Conservation (phyloP, 805 yeast species). For the Ogataea wickerhamii region DNA sequence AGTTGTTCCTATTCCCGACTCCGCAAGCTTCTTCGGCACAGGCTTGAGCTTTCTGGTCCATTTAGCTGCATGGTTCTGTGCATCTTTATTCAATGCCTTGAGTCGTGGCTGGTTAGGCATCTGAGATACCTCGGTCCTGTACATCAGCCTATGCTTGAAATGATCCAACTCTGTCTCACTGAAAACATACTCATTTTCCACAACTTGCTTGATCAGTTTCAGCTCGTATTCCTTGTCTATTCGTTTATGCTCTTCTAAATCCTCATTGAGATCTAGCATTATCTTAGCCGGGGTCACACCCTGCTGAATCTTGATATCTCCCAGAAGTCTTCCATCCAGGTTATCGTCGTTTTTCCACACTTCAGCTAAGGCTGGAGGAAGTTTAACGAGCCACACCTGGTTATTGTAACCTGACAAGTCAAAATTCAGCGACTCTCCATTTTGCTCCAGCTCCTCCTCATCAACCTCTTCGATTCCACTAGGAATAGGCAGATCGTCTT, state of each 20-base stretch:
- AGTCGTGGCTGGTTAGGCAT: slow-evolving; percentile 52
- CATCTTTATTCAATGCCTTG: slow-evolving; percentile 37
- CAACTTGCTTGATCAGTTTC: slow-evolving; percentile 70
- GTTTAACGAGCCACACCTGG: slow-evolving; percentile 87
- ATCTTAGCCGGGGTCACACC: slow-evolving; percentile 38
- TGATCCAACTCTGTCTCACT: slow-evolving; percentile 76
- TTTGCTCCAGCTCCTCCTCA: slow-evolving; percentile 34
- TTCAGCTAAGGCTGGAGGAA: slow-evolving; percentile 83
- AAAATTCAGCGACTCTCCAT: slow-evolving; percentile 72
- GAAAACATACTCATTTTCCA: slow-evolving; percentile 82
- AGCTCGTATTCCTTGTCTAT: slow-evolving; percentile 86
- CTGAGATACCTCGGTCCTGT: slow-evolving; percentile 47
- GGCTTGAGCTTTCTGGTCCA: slow-evolving; percentile 29
- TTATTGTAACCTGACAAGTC: slow-evolving; percentile 58
- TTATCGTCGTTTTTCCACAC: slow-evolving; percentile 66
- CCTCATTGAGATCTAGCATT: slow-evolving; percentile 53
- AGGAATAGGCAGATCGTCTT: slow-evolving; percentile 32
- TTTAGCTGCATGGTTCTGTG: slow-evolving; percentile 30
- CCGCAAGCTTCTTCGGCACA: slow-evolving; percentile 22
- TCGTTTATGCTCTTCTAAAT: slow-evolving; percentile 42
- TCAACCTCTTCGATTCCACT: slow-evolving; percentile 34
- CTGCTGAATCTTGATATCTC: slow-evolving; percentile 73
- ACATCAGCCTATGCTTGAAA: slow-evolving; percentile 52
- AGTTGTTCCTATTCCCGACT: slow-evolving; percentile 32
- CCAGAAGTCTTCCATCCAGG: slow-evolving; percentile 71